Conservation (phyloP, 495 filamentous ascomycete genomes). For the Neurospora intermedia region DNA sequence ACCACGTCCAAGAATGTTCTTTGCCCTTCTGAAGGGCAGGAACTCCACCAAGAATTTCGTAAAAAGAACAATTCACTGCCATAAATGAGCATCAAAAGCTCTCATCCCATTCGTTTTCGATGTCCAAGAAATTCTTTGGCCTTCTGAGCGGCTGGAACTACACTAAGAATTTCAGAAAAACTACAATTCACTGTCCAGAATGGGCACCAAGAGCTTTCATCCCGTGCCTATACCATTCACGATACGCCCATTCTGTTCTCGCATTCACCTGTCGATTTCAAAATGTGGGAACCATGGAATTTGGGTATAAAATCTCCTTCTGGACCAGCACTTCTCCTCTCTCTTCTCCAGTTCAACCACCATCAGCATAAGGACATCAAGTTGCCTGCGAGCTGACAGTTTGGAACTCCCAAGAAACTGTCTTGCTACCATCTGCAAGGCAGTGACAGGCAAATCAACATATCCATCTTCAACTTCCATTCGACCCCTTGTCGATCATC, state of each 20-base stretch:
- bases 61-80: background rate
- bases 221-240: background rate
- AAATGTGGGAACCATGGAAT: background rate
- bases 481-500: too few species aligned
- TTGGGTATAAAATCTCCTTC: background rate
- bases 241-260: background rate
- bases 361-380: background rate
- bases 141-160: background rate
- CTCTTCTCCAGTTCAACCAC: background rate
- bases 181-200: background rate
- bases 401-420: fast-evolving
- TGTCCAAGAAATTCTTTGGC: background rate
- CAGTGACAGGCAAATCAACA: background rate
- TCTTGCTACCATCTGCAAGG: background rate
- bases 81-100: background rate
- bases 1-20: background rate
- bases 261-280: background rate
- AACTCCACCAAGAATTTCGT: background rate
- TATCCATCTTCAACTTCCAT: too few species aligned
- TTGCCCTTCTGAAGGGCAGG: background rate
- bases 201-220: background rate
- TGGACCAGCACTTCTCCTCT: background rate
- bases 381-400: background rate
- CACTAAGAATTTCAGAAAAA: background rate
- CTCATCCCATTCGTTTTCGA: background rate